A percentile compares a stretch with the other conserved stretches of the same genome.
Conservation (phyloP, 495 filamentous ascomycete species). For the Aspergillus leporis region DNA sequence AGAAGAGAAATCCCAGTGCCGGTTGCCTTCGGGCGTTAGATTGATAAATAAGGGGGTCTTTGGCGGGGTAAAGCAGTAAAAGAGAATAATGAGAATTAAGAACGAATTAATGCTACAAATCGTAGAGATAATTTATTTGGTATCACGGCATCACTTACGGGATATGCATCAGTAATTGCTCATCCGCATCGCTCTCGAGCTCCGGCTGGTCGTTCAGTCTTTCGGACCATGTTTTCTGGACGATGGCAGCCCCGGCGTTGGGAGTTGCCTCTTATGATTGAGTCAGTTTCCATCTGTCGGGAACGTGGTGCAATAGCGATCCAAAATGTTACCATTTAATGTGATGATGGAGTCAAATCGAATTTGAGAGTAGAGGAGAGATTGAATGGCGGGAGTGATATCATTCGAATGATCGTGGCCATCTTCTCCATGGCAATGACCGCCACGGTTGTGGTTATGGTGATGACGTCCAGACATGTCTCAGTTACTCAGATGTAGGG, state of each 20-base stretch:
- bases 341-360: conserved; percentile 84
- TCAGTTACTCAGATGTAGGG: not conserved
- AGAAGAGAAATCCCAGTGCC: not conserved
- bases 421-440: conserved; percentile 43
- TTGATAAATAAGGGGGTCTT: conserved; percentile 23
- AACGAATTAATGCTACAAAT: not conserved
- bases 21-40: not conserved
- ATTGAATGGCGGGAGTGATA: conserved; percentile 83
- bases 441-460: conserved; percentile 42
- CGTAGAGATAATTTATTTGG: not conserved
- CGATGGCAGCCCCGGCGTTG: conserved; percentile 68
- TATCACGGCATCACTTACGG: conserved; percentile 61
- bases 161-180: conserved; percentile 88
- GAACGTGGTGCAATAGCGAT: not conserved
- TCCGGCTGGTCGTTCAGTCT: conserved; percentile 68
- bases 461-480: conserved; percentile 46
- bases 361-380: conserved; percentile 85
- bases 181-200: conserved; percentile 82
- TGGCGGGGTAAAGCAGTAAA: conserved; percentile 23
- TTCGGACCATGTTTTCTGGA: conserved; percentile 90
- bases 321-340: conserved; percentile 60
- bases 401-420: conserved; percentile 85
- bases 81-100: conserved; percentile 1
- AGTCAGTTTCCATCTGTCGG: conserved; percentile 10
- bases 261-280: conserved; percentile 51